Percentiles rank a stretch among this genome's conserved stretches.
Conservation (phyloP, 805 yeast species). For the Brettanomyces nanus region DNA sequence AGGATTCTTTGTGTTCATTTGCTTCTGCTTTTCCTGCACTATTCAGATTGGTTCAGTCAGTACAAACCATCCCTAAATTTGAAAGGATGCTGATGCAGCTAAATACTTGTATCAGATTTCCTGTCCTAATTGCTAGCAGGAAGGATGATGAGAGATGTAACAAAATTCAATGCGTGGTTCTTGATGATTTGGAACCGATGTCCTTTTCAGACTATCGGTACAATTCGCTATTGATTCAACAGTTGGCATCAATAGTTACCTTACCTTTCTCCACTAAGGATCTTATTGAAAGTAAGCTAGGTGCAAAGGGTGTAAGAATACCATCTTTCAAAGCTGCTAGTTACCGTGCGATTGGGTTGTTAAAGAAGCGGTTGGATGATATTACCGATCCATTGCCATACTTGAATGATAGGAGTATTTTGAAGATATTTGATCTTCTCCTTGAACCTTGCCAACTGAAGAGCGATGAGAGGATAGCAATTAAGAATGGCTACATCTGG, state of each 20-base stretch:
- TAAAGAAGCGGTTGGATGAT: conserved; percentile 30
- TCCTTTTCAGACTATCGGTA: conserved; percentile 24
- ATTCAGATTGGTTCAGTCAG: conserved; percentile 16
- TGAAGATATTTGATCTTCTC: conserved; percentile 40
- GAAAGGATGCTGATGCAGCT: conserved; percentile 49
- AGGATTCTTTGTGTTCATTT: conserved; percentile 51
- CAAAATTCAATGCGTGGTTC: conserved; percentile 51
- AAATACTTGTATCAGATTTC: conserved; percentile 62
- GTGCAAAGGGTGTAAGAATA: conserved; percentile 31
- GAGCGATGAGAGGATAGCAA: conserved; percentile 25
- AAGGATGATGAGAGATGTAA: conserved; percentile 53
- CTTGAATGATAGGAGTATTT: conserved; percentile 36
- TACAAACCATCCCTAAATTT: conserved; percentile 27
- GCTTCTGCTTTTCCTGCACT: conserved; percentile 43
- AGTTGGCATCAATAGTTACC: conserved; percentile 42
- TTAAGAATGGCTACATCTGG: conserved; percentile 38
- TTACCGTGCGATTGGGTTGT: conserved; percentile 33
- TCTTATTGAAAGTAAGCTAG: conserved; percentile 47
- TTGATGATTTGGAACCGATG: conserved; percentile 36
- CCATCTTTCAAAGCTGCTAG: conserved; percentile 62
- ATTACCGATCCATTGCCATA: conserved; percentile 27
- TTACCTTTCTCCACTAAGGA: conserved; percentile 57
- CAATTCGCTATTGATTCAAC: conserved; percentile 41
- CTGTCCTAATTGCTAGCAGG: conserved; percentile 52
- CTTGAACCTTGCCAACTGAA: conserved; percentile 43